Conservation (phyloP, 805 yeast genomes). For the Starmerella apis region DNA sequence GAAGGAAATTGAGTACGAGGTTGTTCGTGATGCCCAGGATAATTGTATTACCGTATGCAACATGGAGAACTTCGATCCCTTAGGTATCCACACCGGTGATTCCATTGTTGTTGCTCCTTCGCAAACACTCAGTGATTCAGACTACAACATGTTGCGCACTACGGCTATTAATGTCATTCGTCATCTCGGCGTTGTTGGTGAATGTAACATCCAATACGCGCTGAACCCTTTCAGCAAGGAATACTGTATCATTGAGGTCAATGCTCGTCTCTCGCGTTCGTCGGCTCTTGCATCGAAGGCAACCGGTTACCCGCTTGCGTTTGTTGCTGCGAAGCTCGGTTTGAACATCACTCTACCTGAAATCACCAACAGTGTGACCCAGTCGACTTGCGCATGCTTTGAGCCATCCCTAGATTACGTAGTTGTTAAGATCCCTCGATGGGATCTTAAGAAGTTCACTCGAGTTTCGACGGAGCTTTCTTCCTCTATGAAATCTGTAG, state of each 20-base stretch:
- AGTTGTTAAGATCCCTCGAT: conserved; percentile 95
- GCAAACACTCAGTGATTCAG: conserved; percentile 92
- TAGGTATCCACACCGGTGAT: conserved; percentile 98
- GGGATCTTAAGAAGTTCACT: conserved; percentile 95
- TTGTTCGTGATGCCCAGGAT: conserved; percentile 92
- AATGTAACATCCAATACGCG: conserved; percentile 96
- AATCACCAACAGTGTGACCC: conserved; percentile 85
- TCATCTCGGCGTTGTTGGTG: conserved; percentile 98
- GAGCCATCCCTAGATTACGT: conserved; percentile 96
- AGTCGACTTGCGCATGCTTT: conserved; percentile 88
- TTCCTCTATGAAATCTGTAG: conserved; percentile 96
- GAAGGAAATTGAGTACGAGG: conserved; percentile 98
- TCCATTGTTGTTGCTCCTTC: conserved; percentile 98
- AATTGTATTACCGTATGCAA: conserved; percentile 98
- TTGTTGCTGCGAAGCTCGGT: conserved; percentile 95
- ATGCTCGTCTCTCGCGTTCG: conserved; percentile 93
- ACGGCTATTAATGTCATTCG: conserved; percentile 95
- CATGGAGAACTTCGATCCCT: conserved; percentile 98
- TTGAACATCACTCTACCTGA: conserved; percentile 84
- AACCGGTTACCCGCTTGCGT: conserved; percentile 96
- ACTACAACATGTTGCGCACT: conserved; percentile 93
- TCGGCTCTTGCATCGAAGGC: conserved; percentile 99
- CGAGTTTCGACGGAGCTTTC: conserved; percentile 79
- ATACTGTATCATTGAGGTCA: conserved; percentile 94
- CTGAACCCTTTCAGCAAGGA: conserved; percentile 87